phyloP scores from a whole-genome alignment of 2,329 filamentous ascomycete genomes.

The Juglanconis sp. region DNA sequence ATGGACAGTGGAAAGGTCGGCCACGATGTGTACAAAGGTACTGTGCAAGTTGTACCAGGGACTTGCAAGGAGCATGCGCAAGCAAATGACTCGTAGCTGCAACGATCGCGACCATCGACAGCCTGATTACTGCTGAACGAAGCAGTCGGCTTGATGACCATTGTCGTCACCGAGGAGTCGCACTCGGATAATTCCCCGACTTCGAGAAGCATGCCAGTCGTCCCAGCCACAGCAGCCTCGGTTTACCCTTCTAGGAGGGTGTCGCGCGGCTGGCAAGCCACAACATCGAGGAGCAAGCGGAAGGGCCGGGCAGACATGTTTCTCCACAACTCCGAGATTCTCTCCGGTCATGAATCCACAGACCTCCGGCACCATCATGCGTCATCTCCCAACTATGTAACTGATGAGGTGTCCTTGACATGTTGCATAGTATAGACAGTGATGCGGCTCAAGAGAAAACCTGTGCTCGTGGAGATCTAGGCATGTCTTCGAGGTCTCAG shows the following conservation, averaged over 20 bases:
- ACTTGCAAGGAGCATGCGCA: background rate
- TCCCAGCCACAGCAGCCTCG: background rate
- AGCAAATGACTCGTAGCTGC: background rate
- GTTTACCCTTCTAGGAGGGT: background rate
- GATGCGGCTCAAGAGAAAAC: background rate
- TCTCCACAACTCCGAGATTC: background rate
- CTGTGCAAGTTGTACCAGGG: background rate
- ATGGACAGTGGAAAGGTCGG: background rate
- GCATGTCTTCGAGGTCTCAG: background rate
- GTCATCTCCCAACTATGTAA: no score
- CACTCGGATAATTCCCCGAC: background rate
- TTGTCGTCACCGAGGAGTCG: no score
- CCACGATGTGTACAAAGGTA: background rate
- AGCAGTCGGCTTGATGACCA: no score
- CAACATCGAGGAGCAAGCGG: background rate
- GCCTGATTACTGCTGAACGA: background rate
- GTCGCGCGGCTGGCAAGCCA: background rate
- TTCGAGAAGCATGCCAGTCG: background rate
- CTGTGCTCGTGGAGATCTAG: background rate
- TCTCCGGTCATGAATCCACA: background rate
- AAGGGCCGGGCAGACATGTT: background rate
- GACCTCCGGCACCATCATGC: background rate
- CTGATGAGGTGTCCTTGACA: no score
- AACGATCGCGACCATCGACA: background rate
- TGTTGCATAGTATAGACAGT: no score